These are phyloP conservation scores for Mucor plumbeus DNA, from an alignment of 371 early-diverging fungal species.

Conservation along the genomic window DNA sequence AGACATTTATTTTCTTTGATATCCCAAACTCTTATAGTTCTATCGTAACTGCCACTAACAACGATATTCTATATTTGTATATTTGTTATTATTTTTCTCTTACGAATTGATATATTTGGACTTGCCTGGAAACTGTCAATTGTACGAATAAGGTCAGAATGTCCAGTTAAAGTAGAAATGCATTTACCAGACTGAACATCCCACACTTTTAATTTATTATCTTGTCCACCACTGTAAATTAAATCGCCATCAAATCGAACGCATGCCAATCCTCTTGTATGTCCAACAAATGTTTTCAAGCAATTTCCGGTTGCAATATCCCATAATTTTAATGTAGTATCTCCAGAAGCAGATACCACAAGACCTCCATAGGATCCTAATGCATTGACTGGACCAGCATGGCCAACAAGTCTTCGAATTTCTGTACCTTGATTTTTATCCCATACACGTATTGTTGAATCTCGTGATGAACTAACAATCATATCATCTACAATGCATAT, in stretches of 20 bases:
- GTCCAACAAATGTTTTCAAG: slow-evolving; percentile 67
- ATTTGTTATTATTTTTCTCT: not conserved
- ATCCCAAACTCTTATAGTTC: slow-evolving; percentile 93
- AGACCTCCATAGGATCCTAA: slow-evolving; percentile 70
- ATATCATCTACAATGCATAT: slow-evolving; percentile 68
- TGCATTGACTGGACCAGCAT: slow-evolving; percentile 87
- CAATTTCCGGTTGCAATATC: slow-evolving; percentile 70
- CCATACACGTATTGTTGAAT: slow-evolving; percentile 91
- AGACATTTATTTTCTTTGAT: slow-evolving; percentile 33
- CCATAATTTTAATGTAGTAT: slow-evolving; percentile 85
- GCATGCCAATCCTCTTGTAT: slow-evolving; percentile 86
- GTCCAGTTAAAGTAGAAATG: slow-evolving; percentile 75
- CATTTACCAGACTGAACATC: slow-evolving; percentile 79
- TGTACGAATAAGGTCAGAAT: slow-evolving; percentile 89
- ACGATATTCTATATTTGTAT: slow-evolving; percentile 40
- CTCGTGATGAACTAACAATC: slow-evolving; percentile 90
- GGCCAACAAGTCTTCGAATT: slow-evolving; percentile 72
- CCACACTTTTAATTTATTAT: slow-evolving; percentile 93
- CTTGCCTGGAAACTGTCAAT: slow-evolving; percentile 67
- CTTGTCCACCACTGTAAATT: slow-evolving; percentile 91
- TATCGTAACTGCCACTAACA: slow-evolving; percentile 76
- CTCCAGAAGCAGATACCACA: slow-evolving; percentile 87
- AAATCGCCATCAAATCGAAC: slow-evolving; percentile 86
- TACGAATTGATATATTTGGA: not conserved
- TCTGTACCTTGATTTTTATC: slow-evolving; percentile 52